phyloP scores from a whole-genome alignment of 2,329 filamentous ascomycete genomes.

The Botryotinia convoluta region DNA sequence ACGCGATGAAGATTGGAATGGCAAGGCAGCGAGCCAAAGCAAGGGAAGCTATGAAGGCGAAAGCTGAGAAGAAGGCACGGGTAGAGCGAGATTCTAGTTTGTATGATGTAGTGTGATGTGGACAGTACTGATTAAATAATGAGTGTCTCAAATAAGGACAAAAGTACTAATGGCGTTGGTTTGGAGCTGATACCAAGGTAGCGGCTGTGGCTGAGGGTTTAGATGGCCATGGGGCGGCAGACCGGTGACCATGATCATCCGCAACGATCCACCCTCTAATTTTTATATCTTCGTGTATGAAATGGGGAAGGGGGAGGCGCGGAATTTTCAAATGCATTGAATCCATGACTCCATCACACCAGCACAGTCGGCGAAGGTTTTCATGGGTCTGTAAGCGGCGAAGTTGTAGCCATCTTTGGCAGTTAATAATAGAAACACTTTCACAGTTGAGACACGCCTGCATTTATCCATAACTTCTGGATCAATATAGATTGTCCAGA shows the following conservation, averaged over 20 bases:
- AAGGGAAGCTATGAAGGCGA: conserved; percentile 25
- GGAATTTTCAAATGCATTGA: background rate
- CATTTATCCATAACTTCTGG: background rate
- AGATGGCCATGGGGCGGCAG: background rate
- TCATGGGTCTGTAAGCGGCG: background rate
- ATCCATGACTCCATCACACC: background rate
- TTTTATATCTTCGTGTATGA: background rate
- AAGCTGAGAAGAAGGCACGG: conserved; percentile 24
- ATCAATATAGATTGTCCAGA: background rate
- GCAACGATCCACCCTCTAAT: background rate
- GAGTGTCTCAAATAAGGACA: background rate
- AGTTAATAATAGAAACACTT: background rate
- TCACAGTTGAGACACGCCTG: background rate
- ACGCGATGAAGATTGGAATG: conserved; percentile 41
- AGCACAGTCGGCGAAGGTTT: background rate
- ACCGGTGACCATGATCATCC: background rate
- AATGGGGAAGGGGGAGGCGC: background rate
- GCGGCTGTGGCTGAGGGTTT: background rate
- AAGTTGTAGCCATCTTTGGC: background rate
- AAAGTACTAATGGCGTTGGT: background rate
- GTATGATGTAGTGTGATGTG: background rate
- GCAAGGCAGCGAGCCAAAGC: conserved; percentile 29
- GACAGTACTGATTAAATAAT: background rate
- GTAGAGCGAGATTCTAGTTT: background rate
- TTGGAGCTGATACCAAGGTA: background rate